Conservation (phyloP, 2,329 filamentous ascomycete species). For the Lasiodiplodia theobromae region DNA sequence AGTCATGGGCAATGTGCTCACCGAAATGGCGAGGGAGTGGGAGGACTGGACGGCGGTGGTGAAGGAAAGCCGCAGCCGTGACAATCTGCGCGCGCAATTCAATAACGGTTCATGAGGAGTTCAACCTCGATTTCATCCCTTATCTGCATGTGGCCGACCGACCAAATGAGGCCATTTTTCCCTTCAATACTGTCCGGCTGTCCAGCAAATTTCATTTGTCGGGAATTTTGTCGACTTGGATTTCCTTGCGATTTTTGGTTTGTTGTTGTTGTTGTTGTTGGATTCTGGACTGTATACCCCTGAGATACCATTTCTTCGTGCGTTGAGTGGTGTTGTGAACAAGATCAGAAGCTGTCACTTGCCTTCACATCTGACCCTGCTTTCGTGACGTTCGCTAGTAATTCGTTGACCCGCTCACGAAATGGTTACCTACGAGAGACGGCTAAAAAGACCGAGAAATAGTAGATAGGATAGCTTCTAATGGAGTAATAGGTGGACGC, state of each 20-base stretch:
- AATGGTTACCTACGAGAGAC: constrained; percentile 25
- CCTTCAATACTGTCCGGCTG: background rate
- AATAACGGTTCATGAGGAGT: constrained; percentile 15
- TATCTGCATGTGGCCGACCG: background rate
- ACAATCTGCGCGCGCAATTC: constrained; percentile 24
- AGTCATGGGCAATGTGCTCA: constrained; percentile 93
- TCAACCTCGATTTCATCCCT: background rate
- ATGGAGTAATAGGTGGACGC: constrained; percentile 25
- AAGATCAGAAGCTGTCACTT: background rate
- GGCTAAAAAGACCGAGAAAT: constrained; percentile 16
- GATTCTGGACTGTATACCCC: constrained; percentile 25
- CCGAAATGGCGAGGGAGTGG: constrained; percentile 95
- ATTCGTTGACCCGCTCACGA: constrained; percentile 11
- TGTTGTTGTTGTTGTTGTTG: constrained; percentile 1
- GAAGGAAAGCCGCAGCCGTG: constrained; percentile 22
- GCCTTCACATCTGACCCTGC: background rate
- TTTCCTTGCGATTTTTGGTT: constrained; percentile 7
- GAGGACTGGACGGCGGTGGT: constrained; percentile 47
- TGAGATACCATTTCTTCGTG: constrained; percentile 15
- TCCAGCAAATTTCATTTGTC: constrained; percentile 26
- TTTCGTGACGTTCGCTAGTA: constrained; percentile 22
- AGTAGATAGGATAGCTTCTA: constrained; percentile 17
- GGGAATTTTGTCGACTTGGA: constrained; percentile 4
- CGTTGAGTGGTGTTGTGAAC: constrained; percentile 17
- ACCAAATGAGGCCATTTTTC: background rate